phyloP scores from a whole-genome alignment of 2,329 filamentous ascomycete genomes.

The Alternaria alternata region DNA sequence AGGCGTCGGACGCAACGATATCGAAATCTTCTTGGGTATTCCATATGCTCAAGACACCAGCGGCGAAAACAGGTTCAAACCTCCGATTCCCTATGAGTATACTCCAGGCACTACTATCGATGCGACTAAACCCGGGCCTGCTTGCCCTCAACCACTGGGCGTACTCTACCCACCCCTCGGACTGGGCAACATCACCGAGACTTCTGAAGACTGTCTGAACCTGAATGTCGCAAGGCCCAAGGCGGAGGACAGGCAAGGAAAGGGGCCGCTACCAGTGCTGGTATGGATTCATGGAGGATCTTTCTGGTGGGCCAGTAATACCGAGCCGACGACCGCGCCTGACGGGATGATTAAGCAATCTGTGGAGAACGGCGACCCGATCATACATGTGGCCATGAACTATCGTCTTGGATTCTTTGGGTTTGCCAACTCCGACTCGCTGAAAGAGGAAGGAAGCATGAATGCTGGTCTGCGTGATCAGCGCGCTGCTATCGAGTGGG shows the following conservation, averaged over 20 bases:
- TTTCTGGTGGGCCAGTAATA: slow-evolving; percentile 49
- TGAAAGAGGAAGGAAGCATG: slow-evolving; percentile 43
- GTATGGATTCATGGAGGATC: slow-evolving; percentile 67
- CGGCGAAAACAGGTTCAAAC: slow-evolving; percentile 57
- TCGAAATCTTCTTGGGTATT: slow-evolving; percentile 60
- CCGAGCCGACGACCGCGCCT: slow-evolving; percentile 51
- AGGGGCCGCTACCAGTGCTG: slow-evolving; percentile 59
- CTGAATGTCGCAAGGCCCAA: slow-evolving; percentile 67
- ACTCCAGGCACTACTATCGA: slow-evolving; percentile 46
- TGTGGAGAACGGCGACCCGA: slow-evolving; percentile 52
- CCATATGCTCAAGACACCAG: slow-evolving; percentile 59
- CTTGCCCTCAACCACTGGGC: slow-evolving; percentile 56
- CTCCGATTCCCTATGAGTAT: slow-evolving; percentile 50
- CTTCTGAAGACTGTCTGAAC: slow-evolving; percentile 66
- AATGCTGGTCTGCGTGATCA: slow-evolving; percentile 53
- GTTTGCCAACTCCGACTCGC: slow-evolving; percentile 46
- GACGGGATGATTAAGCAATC: slow-evolving; percentile 59
- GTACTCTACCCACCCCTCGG: slow-evolving; percentile 39
- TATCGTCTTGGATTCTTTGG: slow-evolving; percentile 52
- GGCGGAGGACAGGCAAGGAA: slow-evolving; percentile 40
- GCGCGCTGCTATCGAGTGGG: slow-evolving; percentile 51
- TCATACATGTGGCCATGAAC: slow-evolving; percentile 50
- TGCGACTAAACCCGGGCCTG: slow-evolving; percentile 53
- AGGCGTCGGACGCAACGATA: slow-evolving; percentile 55
- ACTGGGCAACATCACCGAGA: slow-evolving; percentile 46